phyloP scores from a whole-genome alignment of 306 rosid genomes.

The Quercus bicolor region DNA sequence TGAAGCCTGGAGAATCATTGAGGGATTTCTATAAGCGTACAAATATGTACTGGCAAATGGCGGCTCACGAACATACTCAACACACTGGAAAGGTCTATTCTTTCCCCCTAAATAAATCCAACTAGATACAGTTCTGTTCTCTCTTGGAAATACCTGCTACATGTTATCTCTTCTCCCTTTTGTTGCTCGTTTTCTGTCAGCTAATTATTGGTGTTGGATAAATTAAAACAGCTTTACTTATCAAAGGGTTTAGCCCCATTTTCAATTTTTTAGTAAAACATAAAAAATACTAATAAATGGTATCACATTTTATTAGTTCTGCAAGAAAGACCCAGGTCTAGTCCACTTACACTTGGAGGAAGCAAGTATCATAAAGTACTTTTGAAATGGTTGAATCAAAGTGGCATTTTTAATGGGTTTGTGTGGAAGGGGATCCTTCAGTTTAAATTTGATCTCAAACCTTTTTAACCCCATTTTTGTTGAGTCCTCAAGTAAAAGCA shows the following conservation, averaged over 20 bases:
- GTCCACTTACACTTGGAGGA: neutral
- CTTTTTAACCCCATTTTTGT: neutral
- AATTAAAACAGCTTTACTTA: neutral
- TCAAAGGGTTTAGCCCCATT: neutral
- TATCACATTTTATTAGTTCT: neutral
- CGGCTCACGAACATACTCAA: constrained; percentile 98
- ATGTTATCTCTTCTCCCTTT: constrained; percentile 9
- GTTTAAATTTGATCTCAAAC: neutral
- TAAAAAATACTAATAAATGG: neutral
- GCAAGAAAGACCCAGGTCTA: neutral
- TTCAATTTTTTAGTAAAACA: neutral
- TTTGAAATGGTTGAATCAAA: neutral
- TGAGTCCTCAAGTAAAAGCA: neutral
- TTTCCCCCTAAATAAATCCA: neutral
- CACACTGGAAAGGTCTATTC: constrained; percentile 85
- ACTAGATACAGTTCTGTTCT: neutral
- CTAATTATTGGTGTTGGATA: neutral
- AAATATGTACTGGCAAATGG: constrained; percentile 99
- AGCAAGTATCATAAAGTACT: neutral
- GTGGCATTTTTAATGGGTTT: neutral
- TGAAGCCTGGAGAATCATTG: constrained; percentile 83
- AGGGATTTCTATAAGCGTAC: constrained; percentile 90
- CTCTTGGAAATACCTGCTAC: neutral
- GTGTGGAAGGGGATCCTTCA: neutral
- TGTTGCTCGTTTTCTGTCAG: neutral